Evolutionary conservation across 2,329 filamentous ascomycete genomes (phyloP), one percentile per base, ranked within the genome.

Genomic region (Mycocentrospora acerina): DNA sequence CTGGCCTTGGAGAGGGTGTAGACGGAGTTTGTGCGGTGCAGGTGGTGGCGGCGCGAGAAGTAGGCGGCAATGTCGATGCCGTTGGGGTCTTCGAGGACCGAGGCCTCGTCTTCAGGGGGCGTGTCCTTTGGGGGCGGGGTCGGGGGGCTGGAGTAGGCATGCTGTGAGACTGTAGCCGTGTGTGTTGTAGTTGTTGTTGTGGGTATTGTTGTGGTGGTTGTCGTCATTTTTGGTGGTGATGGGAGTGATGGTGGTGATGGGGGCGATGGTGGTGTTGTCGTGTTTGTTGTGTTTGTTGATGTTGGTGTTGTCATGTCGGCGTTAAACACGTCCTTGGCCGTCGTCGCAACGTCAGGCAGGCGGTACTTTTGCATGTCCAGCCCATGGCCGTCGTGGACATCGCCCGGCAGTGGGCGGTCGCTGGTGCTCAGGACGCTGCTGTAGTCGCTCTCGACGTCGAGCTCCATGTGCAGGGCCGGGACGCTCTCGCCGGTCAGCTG

Each of bases 1-100:
- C 91, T 96, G 24, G 86, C 86, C 29, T 91, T 82, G 2, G 90
- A 95, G 42, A 98, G 79, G 2, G 93, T 95, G 69, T 95, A 96
- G 53, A 97, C 90, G 24, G 91, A 97, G 28, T 87, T 87, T 3
- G 90, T 78, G 49, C 62, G 60, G 15, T 77, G 76, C 7, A 80
- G 64, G 37, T 73, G 80, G 37, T 73, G 80, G 29, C 81, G 75
- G 4, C 81, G 80, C 25, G 83, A 82, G 64, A 88, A 88, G 64
- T 86, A 86, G 25, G 78, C 74, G 26, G 75, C 71, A 22, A 78
- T 69, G 38, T 79, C 77, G 29, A 73, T 71, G 44, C 68, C 71
- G 50, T 63, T 51, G 41, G 59, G 44, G 51, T 51, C 52, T 46
- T 66, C 60, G 14, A 67, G 60, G 43, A 55, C 60, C 40, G 57